phyloP scores from a whole-genome alignment of 2,329 filamentous ascomycete genomes.

The Aschersonia sp. region DNA sequence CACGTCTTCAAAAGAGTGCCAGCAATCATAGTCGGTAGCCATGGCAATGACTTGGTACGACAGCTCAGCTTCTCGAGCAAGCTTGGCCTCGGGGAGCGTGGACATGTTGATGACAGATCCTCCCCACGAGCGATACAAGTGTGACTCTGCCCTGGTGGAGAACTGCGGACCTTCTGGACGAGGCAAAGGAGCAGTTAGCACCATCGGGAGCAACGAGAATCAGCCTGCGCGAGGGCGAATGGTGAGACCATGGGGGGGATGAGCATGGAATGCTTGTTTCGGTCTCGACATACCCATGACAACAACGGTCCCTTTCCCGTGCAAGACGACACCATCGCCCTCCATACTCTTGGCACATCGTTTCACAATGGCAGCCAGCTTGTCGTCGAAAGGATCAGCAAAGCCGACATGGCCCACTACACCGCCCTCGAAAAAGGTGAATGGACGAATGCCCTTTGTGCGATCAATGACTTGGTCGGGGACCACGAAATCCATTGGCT shows the following conservation, averaged over 20 bases:
- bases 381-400: constrained; percentile 82
- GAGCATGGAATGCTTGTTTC: no score
- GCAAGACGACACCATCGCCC: constrained; percentile 72
- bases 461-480: constrained; percentile 96
- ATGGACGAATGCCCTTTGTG: constrained; percentile 86
- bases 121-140: constrained; percentile 90
- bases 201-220: not conserved
- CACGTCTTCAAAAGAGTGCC: constrained; percentile 71
- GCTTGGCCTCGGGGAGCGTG: constrained; percentile 84
- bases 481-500: constrained; percentile 90
- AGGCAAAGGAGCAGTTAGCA: not conserved
- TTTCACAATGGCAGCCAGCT: constrained; percentile 62
- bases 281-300: constrained; percentile 61
- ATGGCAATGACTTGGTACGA: constrained; percentile 98
- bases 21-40: constrained; percentile 99
- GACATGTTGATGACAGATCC: constrained; percentile 98
- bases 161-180: constrained; percentile 85
- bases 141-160: constrained; percentile 86
- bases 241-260: no score
- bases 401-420: constrained; percentile 92
- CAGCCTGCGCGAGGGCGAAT: not conserved
- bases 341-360: constrained; percentile 61
- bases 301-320: constrained; percentile 71
- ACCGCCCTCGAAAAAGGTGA: constrained; percentile 89
- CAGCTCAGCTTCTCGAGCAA: constrained; percentile 90